phyloP scores from a whole-genome alignment of 495 filamentous ascomycete genomes.

The Penicillium paxilli region DNA sequence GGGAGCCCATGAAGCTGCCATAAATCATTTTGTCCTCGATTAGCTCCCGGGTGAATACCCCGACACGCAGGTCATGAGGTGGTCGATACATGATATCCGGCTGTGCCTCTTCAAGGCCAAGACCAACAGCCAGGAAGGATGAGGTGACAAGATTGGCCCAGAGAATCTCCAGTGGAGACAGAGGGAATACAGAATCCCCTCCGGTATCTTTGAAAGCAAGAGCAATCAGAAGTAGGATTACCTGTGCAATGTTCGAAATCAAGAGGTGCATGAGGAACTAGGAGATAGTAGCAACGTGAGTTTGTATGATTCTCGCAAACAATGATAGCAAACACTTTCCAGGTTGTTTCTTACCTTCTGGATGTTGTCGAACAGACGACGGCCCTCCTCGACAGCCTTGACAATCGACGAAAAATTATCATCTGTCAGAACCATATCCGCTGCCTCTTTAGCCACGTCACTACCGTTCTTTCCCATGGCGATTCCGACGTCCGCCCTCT shows the following conservation, averaged over 20 bases:
- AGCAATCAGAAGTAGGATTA: slow-evolving; percentile 67
- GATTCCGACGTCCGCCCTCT: slow-evolving; percentile 78
- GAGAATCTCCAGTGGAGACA: slow-evolving; percentile 72
- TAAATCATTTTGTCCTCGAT: slow-evolving; percentile 74
- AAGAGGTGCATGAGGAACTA: slow-evolving; percentile 72
- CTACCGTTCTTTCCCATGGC: slow-evolving; percentile 82
- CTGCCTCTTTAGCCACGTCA: slow-evolving; percentile 87
- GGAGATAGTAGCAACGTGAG: no score
- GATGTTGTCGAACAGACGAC: slow-evolving; percentile 77
- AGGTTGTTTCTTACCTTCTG: slow-evolving; percentile 54
- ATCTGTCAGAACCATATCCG: slow-evolving; percentile 85
- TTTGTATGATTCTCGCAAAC: no score
- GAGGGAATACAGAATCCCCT: slow-evolving; percentile 69
- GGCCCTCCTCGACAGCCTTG: slow-evolving; percentile 69
- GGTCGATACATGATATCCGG: slow-evolving; percentile 70
- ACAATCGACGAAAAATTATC: slow-evolving; percentile 84
- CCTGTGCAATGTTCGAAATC: slow-evolving; percentile 73
- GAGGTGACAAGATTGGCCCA: slow-evolving; percentile 82
- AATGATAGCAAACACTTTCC: not conserved
- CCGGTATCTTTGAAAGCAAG: slow-evolving; percentile 67
- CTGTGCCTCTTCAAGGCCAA: slow-evolving; percentile 68
- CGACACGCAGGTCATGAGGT: slow-evolving; percentile 63
- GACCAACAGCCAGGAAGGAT: slow-evolving; percentile 71
- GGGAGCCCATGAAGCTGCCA: slow-evolving; percentile 65
- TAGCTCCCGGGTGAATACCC: slow-evolving; percentile 72